Evolutionary conservation across 345 rosid species (phyloP).

Genomic region (Dipteronia sinensis): DNA sequence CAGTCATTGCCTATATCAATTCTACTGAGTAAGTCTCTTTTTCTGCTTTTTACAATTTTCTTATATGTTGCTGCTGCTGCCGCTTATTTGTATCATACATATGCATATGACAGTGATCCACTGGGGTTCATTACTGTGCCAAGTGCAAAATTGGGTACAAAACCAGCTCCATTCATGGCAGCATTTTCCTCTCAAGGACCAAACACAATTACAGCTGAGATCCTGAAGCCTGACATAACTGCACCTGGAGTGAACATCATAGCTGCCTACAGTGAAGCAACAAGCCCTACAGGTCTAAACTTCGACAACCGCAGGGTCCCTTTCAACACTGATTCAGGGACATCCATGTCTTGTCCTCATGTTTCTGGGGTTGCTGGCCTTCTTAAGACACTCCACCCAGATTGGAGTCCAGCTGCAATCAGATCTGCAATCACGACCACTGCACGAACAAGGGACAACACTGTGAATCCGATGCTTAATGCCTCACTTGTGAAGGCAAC

Average conservation of each 20-base stretch:
- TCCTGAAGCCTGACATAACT: slow-evolving; percentile 82
- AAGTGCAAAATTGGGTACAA: background rate
- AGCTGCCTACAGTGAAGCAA: slow-evolving; percentile 51
- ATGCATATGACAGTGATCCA: slow-evolving; percentile 39
- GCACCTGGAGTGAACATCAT: slow-evolving; percentile 80
- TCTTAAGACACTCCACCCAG: slow-evolving; percentile 42
- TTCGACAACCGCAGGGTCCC: slow-evolving; percentile 44
- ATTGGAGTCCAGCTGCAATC: slow-evolving; percentile 61
- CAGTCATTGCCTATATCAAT: slow-evolving; percentile 44
- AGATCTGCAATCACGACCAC: slow-evolving; percentile 62
- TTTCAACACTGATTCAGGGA: slow-evolving; percentile 45
- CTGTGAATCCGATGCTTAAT: slow-evolving; percentile 33
- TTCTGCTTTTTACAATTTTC: background rate
- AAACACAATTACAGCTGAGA: slow-evolving; percentile 53
- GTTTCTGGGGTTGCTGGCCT: slow-evolving; percentile 56
- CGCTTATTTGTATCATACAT: background rate
- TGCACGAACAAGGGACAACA: slow-evolving; percentile 68
- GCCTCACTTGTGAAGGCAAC: slow-evolving; percentile 39
- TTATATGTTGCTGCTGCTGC: background rate
- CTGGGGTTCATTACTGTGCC: slow-evolving; percentile 48
- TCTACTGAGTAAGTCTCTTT: slow-evolving; percentile 31
- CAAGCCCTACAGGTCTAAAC: slow-evolving; percentile 32
- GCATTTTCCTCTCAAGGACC: slow-evolving; percentile 70
- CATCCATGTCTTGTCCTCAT: slow-evolving; percentile 73
- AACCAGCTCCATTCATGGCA: slow-evolving; percentile 72